Percentiles rank a stretch among this genome's conserved stretches.
phyloP scores from a whole-genome alignment of 2,329 filamentous ascomycete genomes.

The Nemania abortiva region DNA sequence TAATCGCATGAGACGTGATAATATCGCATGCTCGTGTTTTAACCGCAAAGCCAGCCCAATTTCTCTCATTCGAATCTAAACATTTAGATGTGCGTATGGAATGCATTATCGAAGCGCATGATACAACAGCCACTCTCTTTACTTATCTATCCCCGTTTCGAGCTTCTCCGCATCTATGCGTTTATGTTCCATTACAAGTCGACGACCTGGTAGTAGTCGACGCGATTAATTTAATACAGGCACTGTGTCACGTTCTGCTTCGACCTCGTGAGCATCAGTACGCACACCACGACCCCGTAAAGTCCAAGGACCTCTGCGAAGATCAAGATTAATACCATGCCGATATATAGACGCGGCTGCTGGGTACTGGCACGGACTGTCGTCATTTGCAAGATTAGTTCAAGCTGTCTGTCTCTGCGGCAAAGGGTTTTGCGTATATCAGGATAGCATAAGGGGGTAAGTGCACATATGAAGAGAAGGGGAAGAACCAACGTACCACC shows the following conservation, averaged over 20 bases:
- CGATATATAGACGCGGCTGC: constrained; percentile 60
- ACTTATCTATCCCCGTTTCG: neutral
- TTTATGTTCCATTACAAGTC: neutral
- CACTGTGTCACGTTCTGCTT: constrained; percentile 56
- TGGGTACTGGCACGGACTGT: constrained; percentile 59
- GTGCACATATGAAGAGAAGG: neutral
- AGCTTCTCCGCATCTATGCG: neutral
- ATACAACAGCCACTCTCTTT: neutral
- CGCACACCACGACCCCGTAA: constrained; percentile 54
- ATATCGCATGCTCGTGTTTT: neutral
- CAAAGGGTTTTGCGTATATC: neutral
- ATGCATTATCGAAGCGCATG: neutral
- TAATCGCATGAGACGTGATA: neutral
- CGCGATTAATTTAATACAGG: constrained; percentile 45
- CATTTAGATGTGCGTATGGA: neutral
- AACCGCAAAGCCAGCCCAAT: no score
- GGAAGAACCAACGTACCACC: constrained; percentile 52
- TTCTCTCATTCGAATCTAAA: neutral
- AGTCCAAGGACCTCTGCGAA: constrained; percentile 61
- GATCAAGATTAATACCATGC: constrained; percentile 63
- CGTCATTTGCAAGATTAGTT: constrained; percentile 32
- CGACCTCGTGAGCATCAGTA: constrained; percentile 62
- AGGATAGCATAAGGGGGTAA: neutral
- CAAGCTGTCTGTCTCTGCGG: neutral
- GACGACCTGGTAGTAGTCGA: neutral